A percentile compares a stretch with the other conserved stretches of the same genome.
These are phyloP conservation scores for Penicillium simplicissimum DNA, from an alignment of 495 filamentous ascomycete species.

Conservation along the genomic window DNA sequence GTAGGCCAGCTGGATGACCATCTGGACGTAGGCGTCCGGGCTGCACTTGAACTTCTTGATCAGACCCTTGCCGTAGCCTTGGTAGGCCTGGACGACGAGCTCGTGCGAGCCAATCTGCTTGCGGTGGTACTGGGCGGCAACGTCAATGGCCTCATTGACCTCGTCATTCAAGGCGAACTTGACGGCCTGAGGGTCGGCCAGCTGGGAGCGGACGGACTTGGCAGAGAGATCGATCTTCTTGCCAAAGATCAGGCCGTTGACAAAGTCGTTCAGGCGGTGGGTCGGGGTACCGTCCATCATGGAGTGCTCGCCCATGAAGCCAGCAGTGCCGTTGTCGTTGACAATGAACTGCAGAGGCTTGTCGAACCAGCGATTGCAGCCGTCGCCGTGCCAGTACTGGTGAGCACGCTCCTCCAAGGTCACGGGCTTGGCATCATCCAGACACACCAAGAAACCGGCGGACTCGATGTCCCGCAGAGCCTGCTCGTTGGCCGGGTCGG, in stretches of 20 bases:
- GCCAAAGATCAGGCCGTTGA: conserved; percentile 85
- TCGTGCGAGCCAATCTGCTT: conserved; percentile 83
- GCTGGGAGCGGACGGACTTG: conserved; percentile 71
- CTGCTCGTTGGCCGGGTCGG: conserved; percentile 72
- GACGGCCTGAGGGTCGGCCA: conserved; percentile 77
- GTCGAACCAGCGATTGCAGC: conserved; percentile 95
- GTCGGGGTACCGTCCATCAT: conserved; percentile 99
- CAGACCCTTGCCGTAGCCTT: conserved; percentile 95
- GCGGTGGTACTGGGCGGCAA: conserved; percentile 73
- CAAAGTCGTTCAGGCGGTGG: conserved; percentile 91
- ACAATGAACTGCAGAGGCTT: conserved; percentile 98
- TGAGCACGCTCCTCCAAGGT: conserved; percentile 94
- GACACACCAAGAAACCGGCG: conserved; percentile 86
- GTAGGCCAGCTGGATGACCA: conserved; percentile 99
- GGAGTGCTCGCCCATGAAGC: conserved; percentile 98
- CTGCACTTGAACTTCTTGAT: conserved; percentile 99
- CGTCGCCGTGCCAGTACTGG: conserved; percentile 98
- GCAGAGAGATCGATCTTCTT: conserved; percentile 87
- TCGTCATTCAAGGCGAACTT: conserved; percentile 74
- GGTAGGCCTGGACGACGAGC: conserved; percentile 89
- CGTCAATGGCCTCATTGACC: conserved; percentile 71
- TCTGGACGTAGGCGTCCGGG: conserved; percentile 96
- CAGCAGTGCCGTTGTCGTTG: conserved; percentile 96
- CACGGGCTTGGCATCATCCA: conserved; percentile 89
- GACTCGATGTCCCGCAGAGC: conserved; percentile 83